Conservation (phyloP, 148 eudicot genomes). For the Agrostemma githago region DNA sequence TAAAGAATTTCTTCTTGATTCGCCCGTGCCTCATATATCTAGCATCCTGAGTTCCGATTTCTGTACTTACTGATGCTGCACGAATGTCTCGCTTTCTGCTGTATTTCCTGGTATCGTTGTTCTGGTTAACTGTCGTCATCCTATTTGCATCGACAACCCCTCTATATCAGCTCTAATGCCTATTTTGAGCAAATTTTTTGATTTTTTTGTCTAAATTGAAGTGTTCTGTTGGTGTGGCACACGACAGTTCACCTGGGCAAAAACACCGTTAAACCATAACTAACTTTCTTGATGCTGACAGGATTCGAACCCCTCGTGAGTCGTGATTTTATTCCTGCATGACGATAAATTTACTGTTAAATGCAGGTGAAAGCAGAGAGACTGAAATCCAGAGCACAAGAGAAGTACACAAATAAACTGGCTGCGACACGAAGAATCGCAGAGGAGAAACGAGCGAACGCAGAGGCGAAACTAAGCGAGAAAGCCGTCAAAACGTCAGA, state of each 20-base stretch:
- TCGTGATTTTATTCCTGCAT: too few species aligned
- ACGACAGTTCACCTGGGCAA: too few species aligned
- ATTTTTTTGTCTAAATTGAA: too few species aligned
- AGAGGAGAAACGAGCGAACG: slow-evolving; percentile 83
- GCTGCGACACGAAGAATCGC: slow-evolving; percentile 78
- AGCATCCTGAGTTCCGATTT: not conserved
- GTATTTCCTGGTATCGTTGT: not conserved
- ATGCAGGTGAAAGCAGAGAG: slow-evolving; percentile 77
- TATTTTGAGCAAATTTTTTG: too few species aligned
- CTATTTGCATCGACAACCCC: not conserved
- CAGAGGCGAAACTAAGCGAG: slow-evolving; percentile 75
- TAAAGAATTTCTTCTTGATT: too few species aligned
- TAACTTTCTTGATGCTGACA: too few species aligned
- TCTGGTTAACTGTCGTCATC: not conserved
- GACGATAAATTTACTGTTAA: too few species aligned
- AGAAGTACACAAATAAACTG: slow-evolving; percentile 69
- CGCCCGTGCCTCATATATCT: not conserved
- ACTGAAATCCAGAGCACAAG: slow-evolving; percentile 81
- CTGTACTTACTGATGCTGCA: not conserved
- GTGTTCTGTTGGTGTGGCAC: too few species aligned
- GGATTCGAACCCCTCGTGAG: too few species aligned
- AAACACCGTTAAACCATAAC: too few species aligned
- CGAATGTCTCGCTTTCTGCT: not conserved
- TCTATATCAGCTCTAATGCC: too few species aligned
- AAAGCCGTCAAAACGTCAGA: slow-evolving; percentile 81